A percentile compares a stretch with the other conserved stretches of the same genome.
Evolutionary conservation across 1,139 yeast species (phyloP).

Genomic region (Hanseniaspora uvarum): DNA sequence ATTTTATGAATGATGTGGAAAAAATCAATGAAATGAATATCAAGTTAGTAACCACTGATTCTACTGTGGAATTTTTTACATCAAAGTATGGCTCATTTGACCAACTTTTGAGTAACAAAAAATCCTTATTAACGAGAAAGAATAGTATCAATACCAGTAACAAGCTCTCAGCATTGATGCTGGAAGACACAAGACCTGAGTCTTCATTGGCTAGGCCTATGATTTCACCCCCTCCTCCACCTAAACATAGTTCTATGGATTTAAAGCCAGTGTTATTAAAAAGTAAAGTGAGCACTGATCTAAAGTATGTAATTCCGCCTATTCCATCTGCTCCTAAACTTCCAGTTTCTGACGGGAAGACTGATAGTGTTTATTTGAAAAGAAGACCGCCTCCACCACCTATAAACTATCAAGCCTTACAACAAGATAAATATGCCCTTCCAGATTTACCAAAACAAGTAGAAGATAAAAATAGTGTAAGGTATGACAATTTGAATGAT

Average conservation of each 20-base stretch:
- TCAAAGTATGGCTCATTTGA: constrained; percentile 9
- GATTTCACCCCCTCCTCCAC: constrained; percentile 8
- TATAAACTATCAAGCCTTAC: not conserved
- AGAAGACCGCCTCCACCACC: not conserved
- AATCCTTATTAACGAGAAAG: not conserved
- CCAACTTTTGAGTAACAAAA: constrained; percentile 2
- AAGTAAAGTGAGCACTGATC: constrained; percentile 1
- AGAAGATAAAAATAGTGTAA: not conserved
- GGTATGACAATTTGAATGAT: constrained; percentile 14
- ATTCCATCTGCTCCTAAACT: constrained; percentile 15
- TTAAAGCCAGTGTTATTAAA: constrained; percentile 10
- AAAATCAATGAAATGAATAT: constrained; percentile 1
- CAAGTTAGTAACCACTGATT: constrained; percentile 3
- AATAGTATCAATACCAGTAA: constrained; percentile 7
- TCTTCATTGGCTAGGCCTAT: not conserved
- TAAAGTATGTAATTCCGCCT: constrained; percentile 14
- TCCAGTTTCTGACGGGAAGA: not conserved
- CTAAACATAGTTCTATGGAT: not conserved
- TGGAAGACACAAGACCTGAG: not conserved
- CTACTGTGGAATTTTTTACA: constrained; percentile 5
- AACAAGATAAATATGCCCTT: not conserved
- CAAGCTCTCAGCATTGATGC: constrained; percentile 2
- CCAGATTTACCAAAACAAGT: not conserved
- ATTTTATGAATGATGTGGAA: not conserved
- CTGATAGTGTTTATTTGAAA: not conserved